Evolutionary conservation across 352 stramenopile species (phyloP).

Genomic region (Achlya hypogyna): DNA sequence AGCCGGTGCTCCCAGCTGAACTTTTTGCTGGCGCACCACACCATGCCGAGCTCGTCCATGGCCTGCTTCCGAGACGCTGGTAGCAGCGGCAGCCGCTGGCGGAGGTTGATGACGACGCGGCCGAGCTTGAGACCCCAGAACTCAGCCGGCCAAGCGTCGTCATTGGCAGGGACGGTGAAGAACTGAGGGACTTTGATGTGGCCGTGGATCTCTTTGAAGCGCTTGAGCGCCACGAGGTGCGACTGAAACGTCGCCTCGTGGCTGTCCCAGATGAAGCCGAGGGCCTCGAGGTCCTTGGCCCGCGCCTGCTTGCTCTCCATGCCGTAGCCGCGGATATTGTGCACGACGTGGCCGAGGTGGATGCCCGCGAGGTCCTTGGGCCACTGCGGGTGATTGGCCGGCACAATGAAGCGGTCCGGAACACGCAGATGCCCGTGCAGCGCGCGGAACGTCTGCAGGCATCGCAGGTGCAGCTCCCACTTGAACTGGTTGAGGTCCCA

Average conservation of each 20-base stretch:
- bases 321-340: conserved; percentile 79
- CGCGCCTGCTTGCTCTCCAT: conserved; percentile 82
- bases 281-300: conserved; percentile 62
- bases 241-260: conserved; percentile 32
- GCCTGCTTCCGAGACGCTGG: background rate
- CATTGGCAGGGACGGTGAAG: conserved; percentile 66
- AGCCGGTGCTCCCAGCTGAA: conserved; percentile 9
- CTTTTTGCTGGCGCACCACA: conserved; percentile 11
- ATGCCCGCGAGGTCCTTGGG: conserved; percentile 74
- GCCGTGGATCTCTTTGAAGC: conserved; percentile 81
- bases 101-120: background rate
- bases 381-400: conserved; percentile 53
- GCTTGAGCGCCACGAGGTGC: conserved; percentile 37
- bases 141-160: conserved; percentile 75
- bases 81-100: background rate
- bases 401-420: conserved; percentile 84
- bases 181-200: conserved; percentile 49
- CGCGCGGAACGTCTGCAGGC: conserved; percentile 63
- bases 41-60: conserved; percentile 1
- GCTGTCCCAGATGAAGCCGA: conserved; percentile 91
- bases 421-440: conserved; percentile 83
- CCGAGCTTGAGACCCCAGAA: conserved; percentile 81
- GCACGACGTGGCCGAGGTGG: conserved; percentile 81
- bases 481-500: conserved; percentile 19
- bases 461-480: conserved; percentile 28